Conservation (phyloP, 2,329 filamentous ascomycete genomes). For the Westerdykella sp. region DNA sequence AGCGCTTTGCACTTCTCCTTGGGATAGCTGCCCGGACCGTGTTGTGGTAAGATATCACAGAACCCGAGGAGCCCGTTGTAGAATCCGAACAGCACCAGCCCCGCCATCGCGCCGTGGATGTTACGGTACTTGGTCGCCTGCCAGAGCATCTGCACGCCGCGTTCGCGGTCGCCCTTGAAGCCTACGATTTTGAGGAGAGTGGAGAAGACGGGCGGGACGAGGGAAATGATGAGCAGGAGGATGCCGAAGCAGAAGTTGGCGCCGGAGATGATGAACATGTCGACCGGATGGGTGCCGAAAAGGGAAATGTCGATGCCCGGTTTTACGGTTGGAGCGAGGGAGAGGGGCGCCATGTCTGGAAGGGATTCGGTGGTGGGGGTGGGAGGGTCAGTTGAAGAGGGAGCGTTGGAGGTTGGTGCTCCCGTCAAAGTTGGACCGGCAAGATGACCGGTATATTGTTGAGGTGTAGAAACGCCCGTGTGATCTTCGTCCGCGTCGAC, state of each 20-base stretch:
- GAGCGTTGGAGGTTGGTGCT: slow-evolving; percentile 11
- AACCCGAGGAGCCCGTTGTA: slow-evolving; percentile 83
- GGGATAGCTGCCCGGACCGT: slow-evolving; percentile 60
- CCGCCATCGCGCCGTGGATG: slow-evolving; percentile 86
- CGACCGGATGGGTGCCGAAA: slow-evolving; percentile 65
- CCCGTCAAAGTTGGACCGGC: slow-evolving; percentile 20
- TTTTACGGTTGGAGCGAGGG: slow-evolving; percentile 24
- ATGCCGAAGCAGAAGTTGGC: slow-evolving; percentile 86
- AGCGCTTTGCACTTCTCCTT: slow-evolving; percentile 59
- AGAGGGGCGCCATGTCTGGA: slow-evolving; percentile 29
- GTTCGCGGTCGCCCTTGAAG: slow-evolving; percentile 79
- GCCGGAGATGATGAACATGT: slow-evolving; percentile 84
- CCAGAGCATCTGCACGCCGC: slow-evolving; percentile 84
- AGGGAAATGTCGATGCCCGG: slow-evolving; percentile 55
- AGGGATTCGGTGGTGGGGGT: slow-evolving; percentile 17
- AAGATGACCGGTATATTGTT: slow-evolving; percentile 44
- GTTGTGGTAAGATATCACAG: slow-evolving; percentile 74
- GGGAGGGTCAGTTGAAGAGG: slow-evolving; percentile 1
- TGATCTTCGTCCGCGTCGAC: slow-evolving; percentile 51
- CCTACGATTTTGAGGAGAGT: slow-evolving; percentile 81
- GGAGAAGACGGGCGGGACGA: slow-evolving; percentile 87
- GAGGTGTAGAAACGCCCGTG: slow-evolving; percentile 42
- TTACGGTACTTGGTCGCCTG: slow-evolving; percentile 78
- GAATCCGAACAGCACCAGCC: slow-evolving; percentile 72
- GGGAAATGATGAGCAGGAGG: slow-evolving; percentile 77